Percentiles rank a stretch among this genome's conserved stretches.
These are phyloP conservation scores for Medicago arabica DNA, from an alignment of 306 rosid species.

Conservation along the genomic window DNA sequence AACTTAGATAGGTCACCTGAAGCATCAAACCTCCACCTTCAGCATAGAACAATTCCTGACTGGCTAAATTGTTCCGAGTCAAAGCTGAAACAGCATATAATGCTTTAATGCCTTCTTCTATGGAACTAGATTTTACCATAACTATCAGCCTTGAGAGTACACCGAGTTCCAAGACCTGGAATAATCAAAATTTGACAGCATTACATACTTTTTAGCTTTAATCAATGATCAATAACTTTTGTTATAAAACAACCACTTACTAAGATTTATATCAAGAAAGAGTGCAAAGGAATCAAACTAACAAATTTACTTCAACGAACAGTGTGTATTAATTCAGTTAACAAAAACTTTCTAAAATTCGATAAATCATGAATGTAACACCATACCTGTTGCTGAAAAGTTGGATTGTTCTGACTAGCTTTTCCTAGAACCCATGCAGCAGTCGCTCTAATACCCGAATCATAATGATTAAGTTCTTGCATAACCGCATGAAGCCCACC, in stretches of 20 bases:
- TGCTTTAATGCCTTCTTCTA: constrained; percentile 86
- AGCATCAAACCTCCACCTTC: constrained; percentile 70
- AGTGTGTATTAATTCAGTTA: constrained; percentile 13
- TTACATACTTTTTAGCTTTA: constrained; percentile 37
- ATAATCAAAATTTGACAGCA: constrained; percentile 23
- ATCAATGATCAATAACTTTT: constrained; percentile 16
- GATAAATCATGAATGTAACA: constrained; percentile 24
- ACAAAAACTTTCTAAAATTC: not conserved
- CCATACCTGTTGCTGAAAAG: constrained; percentile 78
- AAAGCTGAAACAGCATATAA: constrained; percentile 87
- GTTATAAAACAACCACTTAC: not conserved
- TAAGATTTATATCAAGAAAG: not conserved
- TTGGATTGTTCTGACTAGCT: constrained; percentile 84
- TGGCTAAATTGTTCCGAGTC: constrained; percentile 62
- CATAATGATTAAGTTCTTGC: constrained; percentile 64
- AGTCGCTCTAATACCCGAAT: constrained; percentile 64
- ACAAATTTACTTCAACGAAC: not conserved
- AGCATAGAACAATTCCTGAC: constrained; percentile 69
- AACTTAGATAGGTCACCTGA: constrained; percentile 59
- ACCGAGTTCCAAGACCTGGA: constrained; percentile 75
- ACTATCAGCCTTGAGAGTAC: constrained; percentile 65
- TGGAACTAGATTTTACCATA: constrained; percentile 68
- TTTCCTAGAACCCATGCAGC: constrained; percentile 93
- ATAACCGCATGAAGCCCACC: constrained; percentile 70
- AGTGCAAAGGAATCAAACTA: not conserved